Base-by-base conservation (phyloP, 2,329 filamentous ascomycete genomes). In the Fusarium coffeatum region DNA sequence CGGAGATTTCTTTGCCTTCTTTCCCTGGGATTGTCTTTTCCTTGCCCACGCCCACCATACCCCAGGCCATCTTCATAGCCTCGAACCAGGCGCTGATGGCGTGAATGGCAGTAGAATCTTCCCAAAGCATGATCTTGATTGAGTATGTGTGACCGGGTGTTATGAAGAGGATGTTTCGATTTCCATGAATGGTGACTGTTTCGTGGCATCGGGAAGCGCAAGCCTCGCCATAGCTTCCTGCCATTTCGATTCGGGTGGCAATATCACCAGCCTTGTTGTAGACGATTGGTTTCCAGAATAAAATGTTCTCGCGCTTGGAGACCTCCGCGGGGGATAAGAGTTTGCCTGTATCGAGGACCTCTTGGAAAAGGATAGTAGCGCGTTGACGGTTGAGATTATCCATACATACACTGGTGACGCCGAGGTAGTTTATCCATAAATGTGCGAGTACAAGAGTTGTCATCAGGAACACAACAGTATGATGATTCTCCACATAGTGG, bases 401-500 rank as follows among this genome's bases (percentile, higher is more conserved):
- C 90, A 98, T 93, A 77, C 89, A 90, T 18, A 99, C 94, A 50
- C 92, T 87, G 66, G 91, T 87, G 8, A 99, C 95, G 43, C 94
- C 96, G 34, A 89, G 85, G 79, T 97, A 95, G 79, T 98, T 98
- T 73, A 92, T 94, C 76, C 86, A 87, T 9, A 98, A 86, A 79
- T 98, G 96, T 9, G 92, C 82, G 15, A 88, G 83, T 18, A 98
- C 86, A 22, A 98, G 86, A 5, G 88, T 68, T 1, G 94, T 80
- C 81, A 97, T 89, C 60, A 90, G 84, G 48, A 83, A 83, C 88
- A 93, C 94, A 40, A 96, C 97, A 12, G 90, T 88, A 16, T 84
- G 79, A 59, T 90, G 89, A 50, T 90, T 89, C 54, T 92, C 88
- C 23, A 98, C 88, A 68, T 88, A 84, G 34, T 92, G 91, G 20